A percentile compares a stretch with the other conserved stretches of the same genome.
phyloP scores from a whole-genome alignment of 192 early-diverging fungal species.

The Gonapodya sp. region DNA sequence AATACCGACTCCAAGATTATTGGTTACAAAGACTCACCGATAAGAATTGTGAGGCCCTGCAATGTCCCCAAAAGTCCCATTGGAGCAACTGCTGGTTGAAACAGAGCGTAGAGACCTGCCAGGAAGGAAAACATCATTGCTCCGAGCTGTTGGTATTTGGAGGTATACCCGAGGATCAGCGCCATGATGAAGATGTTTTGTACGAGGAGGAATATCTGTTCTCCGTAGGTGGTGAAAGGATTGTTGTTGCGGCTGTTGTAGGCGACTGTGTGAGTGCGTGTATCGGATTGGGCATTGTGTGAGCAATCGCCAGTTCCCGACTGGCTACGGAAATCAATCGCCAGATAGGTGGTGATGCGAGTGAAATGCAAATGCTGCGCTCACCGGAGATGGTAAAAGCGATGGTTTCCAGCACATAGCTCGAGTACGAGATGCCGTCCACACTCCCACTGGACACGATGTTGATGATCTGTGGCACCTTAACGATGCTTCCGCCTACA shows the following conservation, averaged over 20 bases:
- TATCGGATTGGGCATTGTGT: not conserved
- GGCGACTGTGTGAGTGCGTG: constrained; percentile 48
- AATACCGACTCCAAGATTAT: constrained; percentile 38
- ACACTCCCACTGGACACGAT: constrained; percentile 61
- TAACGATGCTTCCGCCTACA: constrained; percentile 82
- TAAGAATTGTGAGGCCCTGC: constrained; percentile 16
- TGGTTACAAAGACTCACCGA: not conserved
- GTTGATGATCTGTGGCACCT: constrained; percentile 93
- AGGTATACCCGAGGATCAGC: constrained; percentile 51
- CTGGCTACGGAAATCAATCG: not conserved
- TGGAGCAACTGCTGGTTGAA: constrained; percentile 33
- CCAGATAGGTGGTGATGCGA: too few relatives aligned
- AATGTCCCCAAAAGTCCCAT: constrained; percentile 44
- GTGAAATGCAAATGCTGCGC: not conserved
- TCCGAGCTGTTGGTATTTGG: constrained; percentile 8
- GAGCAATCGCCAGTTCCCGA: not conserved
- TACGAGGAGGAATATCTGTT: constrained; percentile 62
- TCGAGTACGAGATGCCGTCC: constrained; percentile 68
- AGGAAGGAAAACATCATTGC: not conserved
- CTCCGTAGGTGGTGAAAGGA: constrained; percentile 69
- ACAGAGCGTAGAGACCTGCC: constrained; percentile 32
- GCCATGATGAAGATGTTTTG: constrained; percentile 74
- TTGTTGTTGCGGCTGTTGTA: constrained; percentile 79
- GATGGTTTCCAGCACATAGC: constrained; percentile 74
- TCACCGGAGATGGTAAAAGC: constrained; percentile 30